Evolutionary conservation across 2,329 filamentous ascomycete species (phyloP), one percentile per base, ranked within the genome.

Genomic region (Colletotrichum melonis): DNA sequence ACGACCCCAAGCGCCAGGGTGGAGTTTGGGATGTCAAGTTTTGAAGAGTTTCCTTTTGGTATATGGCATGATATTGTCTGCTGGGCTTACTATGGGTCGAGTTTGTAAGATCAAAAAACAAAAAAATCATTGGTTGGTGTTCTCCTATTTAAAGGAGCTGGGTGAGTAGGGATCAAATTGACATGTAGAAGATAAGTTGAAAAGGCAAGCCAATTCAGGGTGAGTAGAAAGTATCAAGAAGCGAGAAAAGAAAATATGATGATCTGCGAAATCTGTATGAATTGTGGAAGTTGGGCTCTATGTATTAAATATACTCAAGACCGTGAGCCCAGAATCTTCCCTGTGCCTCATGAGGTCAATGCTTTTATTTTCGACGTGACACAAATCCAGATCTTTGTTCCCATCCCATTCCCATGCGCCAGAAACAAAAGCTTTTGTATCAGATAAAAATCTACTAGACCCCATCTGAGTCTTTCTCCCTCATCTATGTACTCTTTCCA

Each of bases 401-500:
- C 30, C n/a, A 38, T 55, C 62, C 49, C 49, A 26, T 54, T 3
- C 49, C 62, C 22, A 22, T 38, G n/a, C 62, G 62, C 62, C 62
- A 14, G 54, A 22, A 64, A 64, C 35, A 19, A 64, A 38, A 26
- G 24, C 28, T 38, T 38, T 12, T n/a, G 46, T 38, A 38, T 32
- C 63, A 30, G 32, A 35, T 35, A 14, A 22, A 16, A 16, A 32
- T 52, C 35, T 46, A 59, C 7, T 14, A 16, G 35, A 22, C 22
- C 26, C 26, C 16, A 19, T 38, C 38, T 49, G 16, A 3, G 35
- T 19, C n/a, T n/a, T 30, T 60, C 16, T 24, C 32, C 30, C 30
- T 19, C 16, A 24, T 30, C 26, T 60, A 69, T 35, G 57, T 69
- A 24, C 58, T 66, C 38, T 56, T 64, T 24, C n/a, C 60, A n/a